Evolutionary conservation across 202 grass and related monocot species (phyloP), one percentile per base, ranked within the genome.

Genomic region (Digitaria exilis): DNA sequence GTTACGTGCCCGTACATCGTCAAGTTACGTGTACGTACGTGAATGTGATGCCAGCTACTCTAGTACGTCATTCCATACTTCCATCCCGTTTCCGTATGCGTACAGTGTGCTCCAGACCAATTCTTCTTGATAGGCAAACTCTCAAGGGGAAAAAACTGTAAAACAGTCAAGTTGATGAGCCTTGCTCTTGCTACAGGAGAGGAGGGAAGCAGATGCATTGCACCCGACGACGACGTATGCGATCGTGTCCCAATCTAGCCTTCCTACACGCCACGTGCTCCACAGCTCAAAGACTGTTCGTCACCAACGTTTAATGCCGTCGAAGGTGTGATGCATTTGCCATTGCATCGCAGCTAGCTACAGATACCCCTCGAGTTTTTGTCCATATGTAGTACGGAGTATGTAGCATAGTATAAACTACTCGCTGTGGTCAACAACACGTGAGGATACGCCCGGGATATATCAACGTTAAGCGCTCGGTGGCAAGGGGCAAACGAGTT

Each of bases 201-300:
- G 1, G 73, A 41, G 63, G 21, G 32, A 9, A 44, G 44, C 45
- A 66, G 69, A 72, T 51, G 31, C 62, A 65, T 63, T 65, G 82
- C 82, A 84, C 37, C 16, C n/a, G n/a, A n/a, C n/a, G 24, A 68
- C 24, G 77, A 65, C 87, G 82, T 81, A 45, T 35, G 87, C 71
- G 28, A 56, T 62, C 45, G 45, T n/a, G n/a, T 69, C 39, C 35
- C 49, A n/a, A 24, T 18, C 48, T 4, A 22, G 63, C 51, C 45
- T 12, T 55, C 5, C 10, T 15, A 55, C 4, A 58, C 56, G 71
- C 34, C 62, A 67, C 77, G 62, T 51, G 49, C 17, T 41, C 72
- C 24, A 25, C 51, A 56, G 50, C 74, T 50, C 48, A 79, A 10
- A 49, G 29, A 43, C 5, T 30, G 32, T 77, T 72, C 72, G 87